Evolutionary conservation across 2,329 filamentous ascomycete species (phyloP).

Genomic region (Fusarium graminum): DNA sequence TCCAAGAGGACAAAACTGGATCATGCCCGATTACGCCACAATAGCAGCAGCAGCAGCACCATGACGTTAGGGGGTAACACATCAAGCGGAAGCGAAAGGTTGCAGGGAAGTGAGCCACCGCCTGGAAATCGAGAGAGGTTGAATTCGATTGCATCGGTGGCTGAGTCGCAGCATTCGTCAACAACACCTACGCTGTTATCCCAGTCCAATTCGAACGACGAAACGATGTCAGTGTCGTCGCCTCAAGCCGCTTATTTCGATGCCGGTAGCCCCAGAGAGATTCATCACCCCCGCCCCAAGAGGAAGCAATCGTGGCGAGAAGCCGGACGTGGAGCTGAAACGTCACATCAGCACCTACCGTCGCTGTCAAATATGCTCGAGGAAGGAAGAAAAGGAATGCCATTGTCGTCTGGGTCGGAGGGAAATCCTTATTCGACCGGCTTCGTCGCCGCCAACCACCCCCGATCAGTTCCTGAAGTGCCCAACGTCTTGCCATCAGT

Average conservation of each 20-base stretch:
- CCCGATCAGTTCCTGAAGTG: conserved; percentile 48
- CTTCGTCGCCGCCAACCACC: conserved; percentile 50
- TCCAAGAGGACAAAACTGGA: conserved; percentile 65
- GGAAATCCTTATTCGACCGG: conserved; percentile 46
- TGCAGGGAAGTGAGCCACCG: conserved; percentile 63
- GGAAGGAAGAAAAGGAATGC: conserved; percentile 46
- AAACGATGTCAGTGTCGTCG: conserved; percentile 58
- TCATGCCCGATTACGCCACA: conserved; percentile 52
- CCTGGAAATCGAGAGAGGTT: conserved; percentile 62
- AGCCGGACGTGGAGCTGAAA: conserved; percentile 38
- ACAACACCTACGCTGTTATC: conserved; percentile 54
- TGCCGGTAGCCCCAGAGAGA: conserved; percentile 46
- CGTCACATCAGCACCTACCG: conserved; percentile 56
- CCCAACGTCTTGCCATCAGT: conserved; percentile 49
- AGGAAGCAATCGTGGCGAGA: conserved; percentile 50
- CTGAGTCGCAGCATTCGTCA: conserved; percentile 61
- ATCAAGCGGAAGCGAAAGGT: conserved; percentile 61
- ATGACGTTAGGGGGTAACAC: conserved; percentile 55
- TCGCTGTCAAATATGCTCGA: conserved; percentile 64
- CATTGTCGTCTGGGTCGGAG: conserved; percentile 39
- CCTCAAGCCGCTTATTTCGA: conserved; percentile 58
- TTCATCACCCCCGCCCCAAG: conserved; percentile 47
- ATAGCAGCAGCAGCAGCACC: conserved; percentile 55
- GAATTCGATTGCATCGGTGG: conserved; percentile 61
- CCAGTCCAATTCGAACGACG: conserved; percentile 58